Percentiles rank a stretch among this genome's conserved stretches.
Conservation (phyloP, 2,329 filamentous ascomycete genomes). For the Cephalotrichum gorgonifer region DNA sequence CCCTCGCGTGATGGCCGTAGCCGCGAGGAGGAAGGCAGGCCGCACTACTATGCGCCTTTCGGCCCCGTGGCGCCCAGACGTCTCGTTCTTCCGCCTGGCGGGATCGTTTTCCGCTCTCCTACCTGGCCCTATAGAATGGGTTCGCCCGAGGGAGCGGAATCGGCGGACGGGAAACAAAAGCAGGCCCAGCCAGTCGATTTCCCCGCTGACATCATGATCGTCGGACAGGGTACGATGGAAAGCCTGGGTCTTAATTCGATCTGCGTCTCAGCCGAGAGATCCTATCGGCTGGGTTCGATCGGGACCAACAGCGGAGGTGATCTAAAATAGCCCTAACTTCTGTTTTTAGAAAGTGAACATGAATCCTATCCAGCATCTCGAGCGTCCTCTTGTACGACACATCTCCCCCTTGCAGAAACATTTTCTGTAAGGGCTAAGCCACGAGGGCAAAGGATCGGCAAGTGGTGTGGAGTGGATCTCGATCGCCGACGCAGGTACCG, state of each 20-base stretch:
- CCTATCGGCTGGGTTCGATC: background rate
- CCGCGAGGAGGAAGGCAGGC: too few species aligned
- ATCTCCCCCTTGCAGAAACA: background rate
- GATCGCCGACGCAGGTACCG: constrained; percentile 3
- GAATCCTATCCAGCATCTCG: too few species aligned
- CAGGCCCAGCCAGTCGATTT: background rate
- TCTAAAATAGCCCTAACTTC: background rate
- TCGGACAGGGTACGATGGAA: background rate
- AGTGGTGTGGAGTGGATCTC: background rate
- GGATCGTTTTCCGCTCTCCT: background rate
- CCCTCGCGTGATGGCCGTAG: background rate
- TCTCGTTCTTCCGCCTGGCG: background rate
- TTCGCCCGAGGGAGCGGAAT: background rate
- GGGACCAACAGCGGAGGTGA: background rate
- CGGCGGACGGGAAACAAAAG: background rate
- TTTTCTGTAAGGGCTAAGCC: background rate
- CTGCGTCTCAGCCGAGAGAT: background rate
- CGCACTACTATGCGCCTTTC: too few species aligned
- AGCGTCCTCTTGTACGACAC: too few species aligned
- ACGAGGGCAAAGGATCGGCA: background rate
- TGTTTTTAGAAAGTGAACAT: too few species aligned
- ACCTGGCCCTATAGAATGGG: background rate
- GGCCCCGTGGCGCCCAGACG: background rate
- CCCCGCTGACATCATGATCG: background rate
- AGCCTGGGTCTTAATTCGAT: background rate